Percentiles rank a stretch among this genome's conserved stretches.
phyloP scores from a whole-genome alignment of 805 yeast species.

The Metschnikowia chrysomelidarum region DNA sequence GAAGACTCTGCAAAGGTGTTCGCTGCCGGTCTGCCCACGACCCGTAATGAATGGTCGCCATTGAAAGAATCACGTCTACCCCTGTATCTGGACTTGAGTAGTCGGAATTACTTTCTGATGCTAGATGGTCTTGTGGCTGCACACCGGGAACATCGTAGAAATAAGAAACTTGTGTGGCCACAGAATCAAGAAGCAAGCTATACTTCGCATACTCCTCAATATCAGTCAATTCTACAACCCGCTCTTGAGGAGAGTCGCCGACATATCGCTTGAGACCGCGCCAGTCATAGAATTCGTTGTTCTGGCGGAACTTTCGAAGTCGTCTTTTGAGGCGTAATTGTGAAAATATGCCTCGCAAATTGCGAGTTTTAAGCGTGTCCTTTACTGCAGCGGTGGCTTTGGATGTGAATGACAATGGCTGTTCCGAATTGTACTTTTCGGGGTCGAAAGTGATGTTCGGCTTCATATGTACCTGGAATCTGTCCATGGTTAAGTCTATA shows the following conservation, averaged over 20 bases:
- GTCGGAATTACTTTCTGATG: background rate
- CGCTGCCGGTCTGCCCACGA: slow-evolving; percentile 96
- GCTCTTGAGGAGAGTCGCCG: slow-evolving; percentile 32
- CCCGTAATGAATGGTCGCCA: slow-evolving; percentile 77
- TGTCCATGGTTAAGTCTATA: slow-evolving; percentile 44
- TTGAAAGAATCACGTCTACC: slow-evolving; percentile 53
- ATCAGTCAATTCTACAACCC: slow-evolving; percentile 37
- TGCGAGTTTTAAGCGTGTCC: slow-evolving; percentile 2
- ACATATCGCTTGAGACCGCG: slow-evolving; percentile 72
- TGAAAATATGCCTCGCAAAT: slow-evolving; percentile 3
- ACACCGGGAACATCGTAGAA: slow-evolving; percentile 72
- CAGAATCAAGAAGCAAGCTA: slow-evolving; percentile 65
- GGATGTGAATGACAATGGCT: slow-evolving; percentile 1
- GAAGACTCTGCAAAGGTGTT: slow-evolving; percentile 54
- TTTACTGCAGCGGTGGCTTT: slow-evolving; percentile 5
- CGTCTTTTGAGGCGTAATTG: slow-evolving; percentile 5
- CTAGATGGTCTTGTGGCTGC: slow-evolving; percentile 2
- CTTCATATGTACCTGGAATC: slow-evolving; percentile 58
- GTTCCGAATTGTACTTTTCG: slow-evolving; percentile 3
- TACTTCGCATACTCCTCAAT: slow-evolving; percentile 75
- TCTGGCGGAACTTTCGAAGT: background rate
- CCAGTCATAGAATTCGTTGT: slow-evolving; percentile 50
- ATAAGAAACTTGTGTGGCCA: slow-evolving; percentile 51
- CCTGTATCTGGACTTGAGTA: slow-evolving; percentile 43
- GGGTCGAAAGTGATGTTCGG: slow-evolving; percentile 67